phyloP scores from a whole-genome alignment of 306 rosid species.

The Dalbergia cochinchinensis region DNA sequence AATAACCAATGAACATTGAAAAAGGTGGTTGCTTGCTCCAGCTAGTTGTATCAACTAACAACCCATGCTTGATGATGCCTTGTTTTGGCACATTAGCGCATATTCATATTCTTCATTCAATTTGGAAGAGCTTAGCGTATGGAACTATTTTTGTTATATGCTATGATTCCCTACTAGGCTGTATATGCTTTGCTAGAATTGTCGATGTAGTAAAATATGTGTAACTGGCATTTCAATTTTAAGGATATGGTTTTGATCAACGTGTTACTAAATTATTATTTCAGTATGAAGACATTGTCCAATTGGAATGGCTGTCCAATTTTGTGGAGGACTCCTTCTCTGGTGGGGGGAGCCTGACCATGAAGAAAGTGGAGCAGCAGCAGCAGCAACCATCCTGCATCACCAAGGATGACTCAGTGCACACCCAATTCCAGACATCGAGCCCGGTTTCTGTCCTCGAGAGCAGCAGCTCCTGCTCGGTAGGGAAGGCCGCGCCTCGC shows the following conservation, averaged over 20 bases:
- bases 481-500: slow-evolving; percentile 57
- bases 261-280: not conserved
- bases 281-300: slow-evolving; percentile 92
- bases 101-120: slow-evolving; percentile 39
- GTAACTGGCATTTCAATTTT: slow-evolving; percentile 1
- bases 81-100: slow-evolving; percentile 33
- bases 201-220: not conserved
- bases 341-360: slow-evolving; percentile 73
- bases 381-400: slow-evolving; percentile 43
- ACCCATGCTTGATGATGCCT: slow-evolving; percentile 34
- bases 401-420: slow-evolving; percentile 59
- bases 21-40: not conserved
- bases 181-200: slow-evolving; percentile 9
- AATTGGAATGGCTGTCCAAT: slow-evolving; percentile 91
- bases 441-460: slow-evolving; percentile 95
- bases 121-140: not conserved
- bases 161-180: not conserved
- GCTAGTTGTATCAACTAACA: slow-evolving; percentile 11
- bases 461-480: slow-evolving; percentile 88
- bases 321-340: slow-evolving; percentile 89
- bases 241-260: slow-evolving; percentile 38
- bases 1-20: slow-evolving; percentile 25
- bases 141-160: not conserved
- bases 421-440: slow-evolving; percentile 72
- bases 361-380: slow-evolving; percentile 62